These are phyloP conservation scores for Sclerotinia trifoliorum DNA, from an alignment of 2,329 filamentous ascomycete genomes.

Conservation along the genomic window DNA sequence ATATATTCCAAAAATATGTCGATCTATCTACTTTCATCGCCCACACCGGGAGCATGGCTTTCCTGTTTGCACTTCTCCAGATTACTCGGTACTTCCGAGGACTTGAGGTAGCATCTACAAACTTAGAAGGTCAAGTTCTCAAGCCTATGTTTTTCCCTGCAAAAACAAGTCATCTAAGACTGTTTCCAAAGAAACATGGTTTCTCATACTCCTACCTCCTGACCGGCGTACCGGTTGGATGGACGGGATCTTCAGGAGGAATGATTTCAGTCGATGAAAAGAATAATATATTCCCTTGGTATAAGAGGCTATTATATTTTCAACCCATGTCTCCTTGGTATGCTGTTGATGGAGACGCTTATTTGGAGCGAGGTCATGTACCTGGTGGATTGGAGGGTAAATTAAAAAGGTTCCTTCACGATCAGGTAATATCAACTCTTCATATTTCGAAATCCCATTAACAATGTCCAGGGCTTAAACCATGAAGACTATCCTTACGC, in stretches of 20 bases:
- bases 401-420: slow-evolving; percentile 57
- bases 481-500: slow-evolving; percentile 62
- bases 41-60: slow-evolving; percentile 2
- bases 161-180: slow-evolving; percentile 61
- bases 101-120: slow-evolving; percentile 21
- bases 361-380: slow-evolving; percentile 55
- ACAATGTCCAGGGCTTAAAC: slow-evolving; percentile 52
- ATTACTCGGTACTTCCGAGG: slow-evolving; percentile 28
- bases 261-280: slow-evolving; percentile 52
- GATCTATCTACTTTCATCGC: slow-evolving; percentile 24
- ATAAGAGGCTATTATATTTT: slow-evolving; percentile 37
- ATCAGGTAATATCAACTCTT: slow-evolving; percentile 47
- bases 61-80: slow-evolving; percentile 28
- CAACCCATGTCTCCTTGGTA: slow-evolving; percentile 47
- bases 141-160: slow-evolving; percentile 61
- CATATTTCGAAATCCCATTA: not conserved
- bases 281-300: slow-evolving; percentile 34
- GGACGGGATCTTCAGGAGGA: slow-evolving; percentile 53
- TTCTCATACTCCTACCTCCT: slow-evolving; percentile 72
- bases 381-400: slow-evolving; percentile 60
- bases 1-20: slow-evolving; percentile 22
- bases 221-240: slow-evolving; percentile 66
- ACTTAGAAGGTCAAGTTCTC: slow-evolving; percentile 21
- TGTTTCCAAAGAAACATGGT: slow-evolving; percentile 66
- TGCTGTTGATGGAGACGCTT: slow-evolving; percentile 57